Evolutionary conservation across 345 rosid species (phyloP), one percentile per base, ranked within the genome.

Genomic region (Cardamine resedifolia): DNA sequence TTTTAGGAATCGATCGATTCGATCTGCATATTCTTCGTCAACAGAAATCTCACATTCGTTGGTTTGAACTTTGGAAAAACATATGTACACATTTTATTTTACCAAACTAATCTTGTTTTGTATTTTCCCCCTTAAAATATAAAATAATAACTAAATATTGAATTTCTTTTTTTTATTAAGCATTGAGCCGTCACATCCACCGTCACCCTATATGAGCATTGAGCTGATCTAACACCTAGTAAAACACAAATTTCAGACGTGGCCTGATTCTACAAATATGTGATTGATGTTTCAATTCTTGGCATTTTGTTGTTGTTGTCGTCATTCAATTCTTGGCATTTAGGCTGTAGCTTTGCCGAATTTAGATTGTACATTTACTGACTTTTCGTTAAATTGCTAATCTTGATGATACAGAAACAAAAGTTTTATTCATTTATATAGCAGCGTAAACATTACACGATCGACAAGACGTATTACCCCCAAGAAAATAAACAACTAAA

Each of bases 361-460:
- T 23, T 33, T 70, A 33, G 33, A 31, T n/a, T 47, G 38, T 7
- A 27, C 5, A 16, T 8, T 4, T 14, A 21, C 49, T 7, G 49
- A 11, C 0, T 3, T 33, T 34, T 23, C 18, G 5, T 38, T 39
- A 28, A 15, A 8, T 62, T 62, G 30, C 10, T 23, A 30, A 64
- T 53, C 31, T 20, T 20, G 53, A 31, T 16, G 31, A 36, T 41
- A 38, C 44, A 19, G 11, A 43, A 45, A 6, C 27, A 28, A 14
- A 58, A 3, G 9, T 30, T n/a, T 60, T 41, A 30, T 73, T 57
- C 63, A 52, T 73, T 28, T 39, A 59, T 66, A 55, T 33, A 14
- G 41, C 23, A 38, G 11, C 28, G 16, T 41, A 64, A 57, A 51
- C 68, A 74, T 50, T 23, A 59, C 57, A 74, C 47, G 67, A n/a